Evolutionary conservation across 441 rosid species (phyloP).

Genomic region (Populus trichocarpa): DNA sequence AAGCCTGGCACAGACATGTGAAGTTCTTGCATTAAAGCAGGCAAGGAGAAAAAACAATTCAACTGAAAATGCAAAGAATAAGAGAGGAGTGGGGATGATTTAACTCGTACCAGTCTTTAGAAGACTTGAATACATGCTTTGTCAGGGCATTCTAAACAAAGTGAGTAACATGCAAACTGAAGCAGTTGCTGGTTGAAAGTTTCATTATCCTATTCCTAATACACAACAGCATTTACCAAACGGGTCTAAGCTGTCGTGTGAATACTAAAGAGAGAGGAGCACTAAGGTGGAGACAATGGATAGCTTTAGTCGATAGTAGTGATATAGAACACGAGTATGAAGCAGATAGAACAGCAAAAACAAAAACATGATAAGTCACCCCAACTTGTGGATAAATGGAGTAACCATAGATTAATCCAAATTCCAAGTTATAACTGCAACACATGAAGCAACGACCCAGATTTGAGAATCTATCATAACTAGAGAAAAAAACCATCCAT

Average conservation of each 20-base stretch:
- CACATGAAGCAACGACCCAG: not conserved
- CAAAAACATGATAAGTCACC: not conserved
- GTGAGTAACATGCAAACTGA: not conserved
- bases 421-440: not conserved
- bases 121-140: not conserved
- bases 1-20: not conserved
- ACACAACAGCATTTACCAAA: no score
- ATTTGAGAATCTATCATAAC: not conserved
- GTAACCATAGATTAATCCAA: not conserved
- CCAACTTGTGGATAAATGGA: not conserved
- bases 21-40: not conserved
- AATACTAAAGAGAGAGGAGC: not conserved
- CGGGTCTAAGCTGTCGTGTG: not conserved
- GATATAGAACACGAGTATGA: not conserved
- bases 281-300: not conserved
- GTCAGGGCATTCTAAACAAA: not conserved
- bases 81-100: not conserved
- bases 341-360: not conserved
- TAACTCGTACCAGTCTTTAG: not conserved
- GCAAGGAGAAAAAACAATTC: not conserved
- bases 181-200: not conserved
- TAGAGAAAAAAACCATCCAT: not conserved
- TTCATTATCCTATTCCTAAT: not conserved
- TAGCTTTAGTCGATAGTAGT: not conserved
- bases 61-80: not conserved